Conservation (phyloP, 2,329 filamentous ascomycete genomes). For the Ophiostoma populinum region DNA sequence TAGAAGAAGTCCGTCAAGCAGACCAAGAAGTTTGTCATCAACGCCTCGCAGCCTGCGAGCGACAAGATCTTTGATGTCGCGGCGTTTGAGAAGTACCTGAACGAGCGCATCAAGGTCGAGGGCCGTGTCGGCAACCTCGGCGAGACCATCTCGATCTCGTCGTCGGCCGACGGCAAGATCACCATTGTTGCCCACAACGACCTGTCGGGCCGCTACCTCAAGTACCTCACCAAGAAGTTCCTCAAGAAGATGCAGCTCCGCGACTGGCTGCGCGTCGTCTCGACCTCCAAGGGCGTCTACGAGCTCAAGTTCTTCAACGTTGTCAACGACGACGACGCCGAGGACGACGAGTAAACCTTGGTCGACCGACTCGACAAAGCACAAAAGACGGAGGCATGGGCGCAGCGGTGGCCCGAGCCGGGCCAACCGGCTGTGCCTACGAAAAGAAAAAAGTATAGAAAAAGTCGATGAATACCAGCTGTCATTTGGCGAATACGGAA, state of each 20-base stretch:
- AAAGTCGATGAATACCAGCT: slow-evolving; percentile 3
- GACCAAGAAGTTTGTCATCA: slow-evolving; percentile 98
- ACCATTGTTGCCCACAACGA: slow-evolving; percentile 95
- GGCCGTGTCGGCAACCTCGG: slow-evolving; percentile 97
- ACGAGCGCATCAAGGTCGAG: slow-evolving; percentile 99
- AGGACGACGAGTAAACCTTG: slow-evolving; percentile 79
- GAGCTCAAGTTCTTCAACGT: slow-evolving; percentile 99
- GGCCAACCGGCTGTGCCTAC: too few species aligned
- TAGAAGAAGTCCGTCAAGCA: slow-evolving; percentile 53
- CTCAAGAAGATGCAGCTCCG: slow-evolving; percentile 99
- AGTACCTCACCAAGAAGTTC: slow-evolving; percentile 99
- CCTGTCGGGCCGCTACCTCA: slow-evolving; percentile 96
- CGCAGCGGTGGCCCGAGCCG: too few species aligned
- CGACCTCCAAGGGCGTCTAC: slow-evolving; percentile 95
- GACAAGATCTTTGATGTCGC: slow-evolving; percentile 99
- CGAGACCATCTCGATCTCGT: slow-evolving; percentile 76
- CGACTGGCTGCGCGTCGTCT: slow-evolving; percentile 98
- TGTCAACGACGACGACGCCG: slow-evolving; percentile 92
- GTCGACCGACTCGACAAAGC: background rate
- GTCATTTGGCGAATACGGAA: slow-evolving; percentile 1
- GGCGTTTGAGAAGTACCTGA: slow-evolving; percentile 99
- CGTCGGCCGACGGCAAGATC: slow-evolving; percentile 91
- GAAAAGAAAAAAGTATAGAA: slow-evolving; percentile 3
- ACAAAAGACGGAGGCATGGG: background rate
- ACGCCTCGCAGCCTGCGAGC: slow-evolving; percentile 91